Evolutionary conservation across 225 moss, liverwort and hornwort genomes (phyloP).

Genomic region (Physcomitrium patens): DNA sequence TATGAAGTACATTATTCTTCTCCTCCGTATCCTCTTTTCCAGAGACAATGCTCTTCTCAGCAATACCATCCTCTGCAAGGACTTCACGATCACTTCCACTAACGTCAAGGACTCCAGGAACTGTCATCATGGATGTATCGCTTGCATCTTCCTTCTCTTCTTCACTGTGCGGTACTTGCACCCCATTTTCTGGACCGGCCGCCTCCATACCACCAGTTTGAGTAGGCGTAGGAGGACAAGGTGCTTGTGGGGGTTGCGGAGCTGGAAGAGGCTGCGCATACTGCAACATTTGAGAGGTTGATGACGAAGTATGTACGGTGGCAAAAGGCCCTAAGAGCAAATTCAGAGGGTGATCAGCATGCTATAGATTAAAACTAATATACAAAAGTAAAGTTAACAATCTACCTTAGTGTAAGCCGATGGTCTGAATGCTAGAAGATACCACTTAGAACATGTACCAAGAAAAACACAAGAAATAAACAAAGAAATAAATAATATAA

Average conservation of each 20-base stretch:
- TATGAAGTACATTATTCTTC: slow-evolving; percentile 1
- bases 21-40: slow-evolving; percentile 26
- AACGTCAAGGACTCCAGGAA: slow-evolving; percentile 28
- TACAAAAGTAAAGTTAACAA: slow-evolving; percentile 6
- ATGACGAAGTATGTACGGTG: slow-evolving; percentile 23
- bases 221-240: slow-evolving; percentile 36
- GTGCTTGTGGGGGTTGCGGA: slow-evolving; percentile 33
- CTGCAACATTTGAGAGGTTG: slow-evolving; percentile 29
- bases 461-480: no score
- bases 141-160: slow-evolving; percentile 38
- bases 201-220: slow-evolving; percentile 39
- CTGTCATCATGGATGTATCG: slow-evolving; percentile 25
- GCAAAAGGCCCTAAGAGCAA: slow-evolving; percentile 26
- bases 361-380: slow-evolving; percentile 3
- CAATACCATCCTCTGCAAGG: slow-evolving; percentile 25
- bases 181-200: slow-evolving; percentile 33
- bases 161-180: slow-evolving; percentile 29
- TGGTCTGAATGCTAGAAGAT: neutral
- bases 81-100: slow-evolving; percentile 24
- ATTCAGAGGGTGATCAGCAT: slow-evolving; percentile 20
- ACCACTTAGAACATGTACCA: no score
- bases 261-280: slow-evolving; percentile 26
- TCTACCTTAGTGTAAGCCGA: neutral
- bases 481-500: no score
- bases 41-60: slow-evolving; percentile 28